Base-by-base conservation (phyloP, 208 protist genomes). In the Crithidia mellificae region DNA sequence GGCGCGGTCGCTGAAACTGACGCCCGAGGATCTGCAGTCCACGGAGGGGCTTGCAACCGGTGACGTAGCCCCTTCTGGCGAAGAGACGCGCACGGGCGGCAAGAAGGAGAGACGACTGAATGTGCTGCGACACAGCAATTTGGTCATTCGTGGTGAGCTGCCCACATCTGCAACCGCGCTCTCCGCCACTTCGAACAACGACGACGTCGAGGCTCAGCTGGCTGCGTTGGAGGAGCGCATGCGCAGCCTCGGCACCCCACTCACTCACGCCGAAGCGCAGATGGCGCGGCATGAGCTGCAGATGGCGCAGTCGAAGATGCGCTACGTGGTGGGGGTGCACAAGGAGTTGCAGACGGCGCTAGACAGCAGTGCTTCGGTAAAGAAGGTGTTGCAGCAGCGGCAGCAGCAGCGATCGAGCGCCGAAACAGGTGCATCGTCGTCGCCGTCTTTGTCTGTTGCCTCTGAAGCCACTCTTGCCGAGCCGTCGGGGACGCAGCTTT, bases 301-400 rank as follows among this genome's bases (percentile, higher is more conserved):
- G 12, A 70, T 93, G 66, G 59, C 65, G 11, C 84, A 88, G 34
- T 87, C 74, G 19, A 80, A 63, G 27, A 90, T 96, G 88, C 88
- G 91, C 12, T 96, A 96, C 63, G 78, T 91, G 20, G 87, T 96
- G 3, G 91, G 91, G 4, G 59, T 96, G 20, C 88, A 96, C 63
- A 72, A 62, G 51, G 87, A 94, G 27, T 47, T 96, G 22, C 81
- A 90, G 61, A 17, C 66, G 1, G 83, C 85, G 7, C 63, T 96
- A 9, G 79, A 94, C 53, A 39, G 43, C 34, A 82, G 80, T 39
- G 53, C 61, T 12, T 27, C 61, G 7, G 59, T 91, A 15, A 46
- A 41, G 2, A 17, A 52, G 19, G 11, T 7, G 17, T 39, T 66
- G 32, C 41, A 68, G 58, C 14, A 63, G 17, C 32, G n/a, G n/a